Evolutionary conservation across 2,329 filamentous ascomycete genomes (phyloP).

Genomic region (Zymoseptoria ardabiliae): DNA sequence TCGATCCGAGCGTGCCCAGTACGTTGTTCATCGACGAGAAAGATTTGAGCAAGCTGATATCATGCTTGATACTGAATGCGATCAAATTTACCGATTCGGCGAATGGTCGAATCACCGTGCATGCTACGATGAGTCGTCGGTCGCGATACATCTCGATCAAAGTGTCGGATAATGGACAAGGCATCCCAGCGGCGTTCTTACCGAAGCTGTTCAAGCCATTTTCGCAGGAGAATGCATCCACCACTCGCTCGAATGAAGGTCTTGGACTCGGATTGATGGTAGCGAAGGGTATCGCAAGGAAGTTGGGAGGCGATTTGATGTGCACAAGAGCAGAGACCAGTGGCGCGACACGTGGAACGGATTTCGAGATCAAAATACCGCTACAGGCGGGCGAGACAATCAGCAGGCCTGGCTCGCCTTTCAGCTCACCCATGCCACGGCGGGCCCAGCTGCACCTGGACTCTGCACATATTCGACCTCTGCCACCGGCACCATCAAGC

Average conservation of each 20-base stretch:
- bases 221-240: constrained; percentile 60
- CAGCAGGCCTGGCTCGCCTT: constrained; percentile 46
- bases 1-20: constrained; percentile 45
- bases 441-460: constrained; percentile 5
- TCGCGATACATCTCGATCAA: constrained; percentile 52
- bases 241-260: constrained; percentile 60
- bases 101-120: constrained; percentile 52
- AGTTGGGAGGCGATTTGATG: constrained; percentile 60
- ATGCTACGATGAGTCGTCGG: constrained; percentile 42
- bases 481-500: constrained; percentile 14
- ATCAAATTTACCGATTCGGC: constrained; percentile 59
- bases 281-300: constrained; percentile 63
- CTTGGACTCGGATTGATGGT: constrained; percentile 62
- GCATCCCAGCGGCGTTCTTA: constrained; percentile 59
- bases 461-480: constrained; percentile 9
- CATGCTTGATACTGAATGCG: constrained; percentile 58
- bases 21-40: constrained; percentile 55
- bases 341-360: constrained; percentile 54
- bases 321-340: constrained; percentile 56
- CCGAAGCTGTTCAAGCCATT: constrained; percentile 64
- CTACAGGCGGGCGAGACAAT: constrained; percentile 46
- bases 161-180: constrained; percentile 59
- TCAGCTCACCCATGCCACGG: constrained; percentile 38
- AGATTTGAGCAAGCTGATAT: constrained; percentile 56
- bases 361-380: constrained; percentile 62